These are phyloP conservation scores for Metarhizium album DNA, from an alignment of 2,329 filamentous ascomycete genomes.

Conservation along the genomic window DNA sequence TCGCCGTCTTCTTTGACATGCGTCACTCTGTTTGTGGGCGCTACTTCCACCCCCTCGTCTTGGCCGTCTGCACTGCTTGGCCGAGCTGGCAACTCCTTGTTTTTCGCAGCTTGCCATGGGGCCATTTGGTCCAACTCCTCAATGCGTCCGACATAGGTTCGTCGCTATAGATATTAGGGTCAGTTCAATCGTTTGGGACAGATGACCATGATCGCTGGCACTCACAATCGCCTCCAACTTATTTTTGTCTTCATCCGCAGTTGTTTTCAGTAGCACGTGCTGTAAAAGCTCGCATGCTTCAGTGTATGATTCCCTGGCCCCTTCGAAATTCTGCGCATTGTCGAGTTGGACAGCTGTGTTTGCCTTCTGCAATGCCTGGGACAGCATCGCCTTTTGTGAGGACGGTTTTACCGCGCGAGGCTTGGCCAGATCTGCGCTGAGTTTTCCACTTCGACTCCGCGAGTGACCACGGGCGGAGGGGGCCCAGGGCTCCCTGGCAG, in stretches of 20 bases:
- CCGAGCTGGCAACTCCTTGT: conserved; percentile 66
- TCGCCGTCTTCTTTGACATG: conserved; percentile 22
- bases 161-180: conserved; percentile 43
- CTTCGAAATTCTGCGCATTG: conserved; percentile 90
- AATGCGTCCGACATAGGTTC: conserved; percentile 84
- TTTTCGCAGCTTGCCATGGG: conserved; percentile 40
- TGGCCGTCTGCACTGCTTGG: conserved; percentile 42
- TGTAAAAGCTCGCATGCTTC: conserved; percentile 85
- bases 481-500: conserved; percentile 17
- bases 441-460: conserved; percentile 21
- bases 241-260: conserved; percentile 73
- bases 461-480: conserved; percentile 18
- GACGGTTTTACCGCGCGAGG: conserved; percentile 32
- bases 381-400: conserved; percentile 91
- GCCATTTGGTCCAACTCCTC: conserved; percentile 70
- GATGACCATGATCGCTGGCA: conserved; percentile 13
- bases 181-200: neutral
- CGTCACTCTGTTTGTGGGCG: conserved; percentile 15
- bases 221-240: conserved; percentile 91
- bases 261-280: conserved; percentile 76
- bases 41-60: neutral
- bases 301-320: conserved; percentile 77
- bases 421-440: conserved; percentile 21
- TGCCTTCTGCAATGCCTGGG: conserved; percentile 87
- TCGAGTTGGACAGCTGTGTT: conserved; percentile 93